Evolutionary conservation across 2,329 filamentous ascomycete genomes (phyloP), one percentile per base, ranked within the genome.

Genomic region (Coniosporium tulheliwenetii): DNA sequence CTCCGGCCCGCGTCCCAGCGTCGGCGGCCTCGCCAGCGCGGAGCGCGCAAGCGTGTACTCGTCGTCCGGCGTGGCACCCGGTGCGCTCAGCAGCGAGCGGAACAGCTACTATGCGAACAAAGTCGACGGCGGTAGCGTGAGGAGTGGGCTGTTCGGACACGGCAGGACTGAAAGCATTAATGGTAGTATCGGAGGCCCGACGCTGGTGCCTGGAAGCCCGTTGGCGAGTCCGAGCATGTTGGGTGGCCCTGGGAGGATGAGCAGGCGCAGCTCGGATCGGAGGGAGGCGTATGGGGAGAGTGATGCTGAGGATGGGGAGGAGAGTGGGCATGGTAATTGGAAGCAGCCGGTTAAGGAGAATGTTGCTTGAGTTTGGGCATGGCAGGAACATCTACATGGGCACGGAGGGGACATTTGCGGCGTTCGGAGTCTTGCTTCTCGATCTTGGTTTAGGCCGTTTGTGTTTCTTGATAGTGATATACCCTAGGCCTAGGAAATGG

Each of bases 11-110:
- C 64, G 73, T 38, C 66, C 71, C 5, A 70, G 65, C 30, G 62
- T 74, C 7, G 64, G 67, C 19, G 73, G 68, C 1, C 63, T 73
- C 30, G 67, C 71, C 5, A 73, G 67, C 42, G 64, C 71, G 15
- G 81, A 86, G 58, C 71, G 82, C n/a, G 77, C 78, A 12, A 85
- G 81, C 55, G 76, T 95, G 40, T 94, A 94, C 62, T 86, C 82
- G 0, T 71, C 78, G 0, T 79, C 80, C 0, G 82, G 81, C 10
- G 67, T 76, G 3, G 55, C 52, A 38, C 52, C 51, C 10, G 49
- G 47, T 33, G 72, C 75, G 10, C 60, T 84, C 7, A 66, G 73
- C 5, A 81, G 80, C 43, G 87, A 94, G 52, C 72, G 87, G 38
- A 89, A 81, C 56, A 93, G 84, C 59, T 74, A 81, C 46, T 89